Evolutionary conservation across 768 basidiomycete genomes (phyloP), one percentile per base, ranked within the genome.

Genomic region (Gloeostereum incarnatum): DNA sequence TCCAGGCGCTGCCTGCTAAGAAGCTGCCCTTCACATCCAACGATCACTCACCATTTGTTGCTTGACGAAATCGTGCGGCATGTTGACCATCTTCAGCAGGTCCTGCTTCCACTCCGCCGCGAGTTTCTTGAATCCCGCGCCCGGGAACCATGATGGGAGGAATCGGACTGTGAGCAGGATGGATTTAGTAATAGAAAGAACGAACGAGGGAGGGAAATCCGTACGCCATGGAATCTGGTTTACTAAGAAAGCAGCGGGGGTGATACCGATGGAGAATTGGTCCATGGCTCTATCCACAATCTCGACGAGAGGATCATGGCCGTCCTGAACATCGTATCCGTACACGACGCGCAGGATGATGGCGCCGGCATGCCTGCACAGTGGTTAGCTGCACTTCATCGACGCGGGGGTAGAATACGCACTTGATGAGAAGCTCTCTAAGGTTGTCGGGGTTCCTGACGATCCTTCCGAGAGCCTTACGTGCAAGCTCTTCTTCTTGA

Each of bases 81-180:
- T 42, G 21, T 51, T 39, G 2, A 56, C 53, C 58, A 61, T 52
- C 10, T 57, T 48, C 18, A 52, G 45, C 19, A 60, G 52, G 0
- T 57, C 55, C 3, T 38, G 44, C 13, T 40, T 42, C 59, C 59
- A 65, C 24, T 54, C 45, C 20, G 45, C 50, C 1, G 60, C 62
- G 41, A 48, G 49, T 33, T 38, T 19, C 45, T 66, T 60, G 53
- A 66, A 64, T 3, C 35, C 40, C 17, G 64, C 62, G 9, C 64
- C 64, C 6, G 62, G 62, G 36, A 66, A 51, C 62, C 62, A 64
- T 10, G 54, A 53, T 6, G 62, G 62, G 36, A 66, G 49, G 16
- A 59, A 42, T 27, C 49, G 6, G 6, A 21, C 26, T 2, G 52
- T 42, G 3, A 63, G 64, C 1, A 64, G 37, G n/a, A n/a, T n/a